These are phyloP conservation scores for Astrothelium subdiscretum DNA, from an alignment of 495 filamentous ascomycete species.

Conservation along the genomic window DNA sequence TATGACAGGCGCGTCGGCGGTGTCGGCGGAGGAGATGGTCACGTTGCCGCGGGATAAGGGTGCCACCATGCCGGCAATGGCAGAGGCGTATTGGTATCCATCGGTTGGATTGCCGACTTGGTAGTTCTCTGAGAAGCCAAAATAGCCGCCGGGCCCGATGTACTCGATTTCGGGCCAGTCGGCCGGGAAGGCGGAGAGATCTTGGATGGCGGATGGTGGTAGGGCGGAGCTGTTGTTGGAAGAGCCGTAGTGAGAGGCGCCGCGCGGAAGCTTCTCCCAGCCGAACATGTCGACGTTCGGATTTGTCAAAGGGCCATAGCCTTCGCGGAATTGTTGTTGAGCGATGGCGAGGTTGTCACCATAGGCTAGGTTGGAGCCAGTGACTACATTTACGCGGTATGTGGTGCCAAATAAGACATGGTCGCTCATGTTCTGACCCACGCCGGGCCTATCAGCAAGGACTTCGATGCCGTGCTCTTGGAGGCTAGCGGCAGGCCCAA, in stretches of 20 bases:
- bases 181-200: conserved; percentile 32
- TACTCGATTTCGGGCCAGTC: conserved; percentile 53
- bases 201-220: conserved; percentile 8
- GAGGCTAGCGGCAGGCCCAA: conserved; percentile 13
- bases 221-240: not conserved
- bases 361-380: too few species aligned
- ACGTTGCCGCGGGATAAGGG: conserved; percentile 43
- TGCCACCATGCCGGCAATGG: conserved; percentile 30
- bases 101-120: conserved; percentile 10
- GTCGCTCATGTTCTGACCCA: conserved; percentile 24
- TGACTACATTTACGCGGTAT: conserved; percentile 11
- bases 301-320: conserved; percentile 17
- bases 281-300: conserved; percentile 8
- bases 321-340: not conserved
- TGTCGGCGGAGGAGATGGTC: conserved; percentile 34
- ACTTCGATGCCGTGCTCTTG: conserved; percentile 9
- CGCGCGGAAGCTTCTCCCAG: conserved; percentile 16
- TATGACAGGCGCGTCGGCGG: conserved; percentile 37
- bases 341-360: not conserved
- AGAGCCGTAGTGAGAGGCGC: conserved; percentile 10
- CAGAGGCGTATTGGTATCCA: conserved; percentile 18
- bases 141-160: conserved; percentile 19
- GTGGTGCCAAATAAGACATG: conserved; percentile 10
- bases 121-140: conserved; percentile 13
- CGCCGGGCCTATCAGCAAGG: conserved; percentile 10